Evolutionary conservation across 768 basidiomycete species (phyloP).

Genomic region (Mycena venus): DNA sequence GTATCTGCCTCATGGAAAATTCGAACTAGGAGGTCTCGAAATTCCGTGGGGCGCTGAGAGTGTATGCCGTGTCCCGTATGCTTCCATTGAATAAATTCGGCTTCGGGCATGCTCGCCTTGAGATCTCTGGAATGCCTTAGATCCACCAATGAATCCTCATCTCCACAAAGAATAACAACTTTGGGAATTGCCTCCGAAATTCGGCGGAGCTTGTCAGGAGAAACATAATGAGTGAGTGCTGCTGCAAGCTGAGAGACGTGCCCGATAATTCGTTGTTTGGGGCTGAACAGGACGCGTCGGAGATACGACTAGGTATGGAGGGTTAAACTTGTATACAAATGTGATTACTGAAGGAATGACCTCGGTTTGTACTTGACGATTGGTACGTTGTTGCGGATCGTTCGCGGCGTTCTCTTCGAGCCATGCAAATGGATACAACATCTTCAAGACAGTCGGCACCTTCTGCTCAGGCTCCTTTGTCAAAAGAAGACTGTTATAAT

Average conservation of each 20-base stretch:
- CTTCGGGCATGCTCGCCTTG: conserved; percentile 70
- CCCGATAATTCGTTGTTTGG: conserved; percentile 72
- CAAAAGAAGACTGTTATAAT: conserved; percentile 43
- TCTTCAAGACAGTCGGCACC: conserved; percentile 63
- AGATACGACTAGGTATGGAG: conserved; percentile 53
- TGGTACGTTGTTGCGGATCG: conserved; percentile 71
- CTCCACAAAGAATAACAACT: conserved; percentile 74
- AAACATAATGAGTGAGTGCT: conserved; percentile 71
- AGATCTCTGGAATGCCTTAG: conserved; percentile 64
- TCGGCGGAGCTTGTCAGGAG: conserved; percentile 56
- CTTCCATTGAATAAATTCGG: conserved; percentile 67
- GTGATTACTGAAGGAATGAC: conserved; percentile 47
- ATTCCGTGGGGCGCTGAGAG: conserved; percentile 59
- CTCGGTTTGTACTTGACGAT: conserved; percentile 69
- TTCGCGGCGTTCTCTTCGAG: conserved; percentile 62
- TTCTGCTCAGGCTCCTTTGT: conserved; percentile 64
- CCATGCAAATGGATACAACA: conserved; percentile 75
- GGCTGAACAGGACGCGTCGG: conserved; percentile 64
- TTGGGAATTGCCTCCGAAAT: conserved; percentile 74
- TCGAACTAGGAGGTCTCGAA: conserved; percentile 69
- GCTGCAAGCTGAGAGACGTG: conserved; percentile 81
- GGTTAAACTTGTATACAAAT: background rate
- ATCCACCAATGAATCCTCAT: conserved; percentile 70
- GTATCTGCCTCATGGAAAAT: conserved; percentile 64
- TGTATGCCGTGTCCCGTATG: conserved; percentile 75